Conservation (phyloP, 108 stramenopile genomes). For the Skeletonema marinoi region DNA sequence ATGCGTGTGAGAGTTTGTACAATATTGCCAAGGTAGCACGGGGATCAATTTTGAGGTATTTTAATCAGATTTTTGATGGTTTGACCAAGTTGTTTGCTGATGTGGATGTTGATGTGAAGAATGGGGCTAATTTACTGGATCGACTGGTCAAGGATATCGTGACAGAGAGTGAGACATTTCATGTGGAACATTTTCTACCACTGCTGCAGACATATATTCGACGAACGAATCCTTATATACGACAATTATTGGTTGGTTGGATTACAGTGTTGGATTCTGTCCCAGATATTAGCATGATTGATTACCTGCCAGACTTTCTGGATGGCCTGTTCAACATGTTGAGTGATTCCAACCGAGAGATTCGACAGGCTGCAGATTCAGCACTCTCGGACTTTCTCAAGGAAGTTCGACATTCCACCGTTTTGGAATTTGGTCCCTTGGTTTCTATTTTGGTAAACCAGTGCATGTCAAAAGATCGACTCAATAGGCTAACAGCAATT, state of each 20-base stretch:
- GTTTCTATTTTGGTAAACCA: slow-evolving; percentile 93
- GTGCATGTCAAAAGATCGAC: slow-evolving; percentile 92
- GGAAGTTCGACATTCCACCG: slow-evolving; percentile 88
- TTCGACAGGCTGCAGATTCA: slow-evolving; percentile 89
- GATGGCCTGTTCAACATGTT: slow-evolving; percentile 98
- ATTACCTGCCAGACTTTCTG: slow-evolving; percentile 94
- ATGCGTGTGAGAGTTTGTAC: slow-evolving; percentile 97
- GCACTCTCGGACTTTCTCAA: slow-evolving; percentile 86
- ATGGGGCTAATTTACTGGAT: slow-evolving; percentile 96
- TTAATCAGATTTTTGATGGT: slow-evolving; percentile 96
- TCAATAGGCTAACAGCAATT: slow-evolving; percentile 93
- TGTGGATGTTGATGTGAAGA: slow-evolving; percentile 98
- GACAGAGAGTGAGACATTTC: slow-evolving; percentile 90
- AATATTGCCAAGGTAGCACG: slow-evolving; percentile 98
- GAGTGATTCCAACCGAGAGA: slow-evolving; percentile 95
- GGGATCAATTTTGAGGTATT: slow-evolving; percentile 81
- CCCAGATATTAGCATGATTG: slow-evolving; percentile 96
- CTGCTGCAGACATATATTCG: slow-evolving; percentile 95
- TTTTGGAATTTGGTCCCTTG: slow-evolving; percentile 95
- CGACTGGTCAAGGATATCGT: slow-evolving; percentile 96
- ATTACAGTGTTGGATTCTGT: slow-evolving; percentile 96
- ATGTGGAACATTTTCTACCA: slow-evolving; percentile 95
- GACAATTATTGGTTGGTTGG: slow-evolving; percentile 97
- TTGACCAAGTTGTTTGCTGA: slow-evolving; percentile 95
- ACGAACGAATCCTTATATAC: slow-evolving; percentile 94